phyloP scores from a whole-genome alignment of 2,329 filamentous ascomycete genomes.

The Diaporthe sp. region DNA sequence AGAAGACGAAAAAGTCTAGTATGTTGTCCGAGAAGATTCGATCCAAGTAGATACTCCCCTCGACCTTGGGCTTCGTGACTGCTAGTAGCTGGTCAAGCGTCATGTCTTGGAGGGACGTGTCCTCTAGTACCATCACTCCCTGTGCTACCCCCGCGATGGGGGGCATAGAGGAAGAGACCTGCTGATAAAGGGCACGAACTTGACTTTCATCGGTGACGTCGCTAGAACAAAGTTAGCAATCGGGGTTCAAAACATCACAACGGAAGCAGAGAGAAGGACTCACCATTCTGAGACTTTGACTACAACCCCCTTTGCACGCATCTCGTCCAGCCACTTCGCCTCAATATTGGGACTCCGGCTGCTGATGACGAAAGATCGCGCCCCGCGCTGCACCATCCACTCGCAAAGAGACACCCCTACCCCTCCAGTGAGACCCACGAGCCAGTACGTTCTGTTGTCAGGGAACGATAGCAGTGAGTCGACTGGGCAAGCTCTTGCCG shows the following conservation, averaged over 20 bases:
- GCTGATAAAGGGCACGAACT: neutral
- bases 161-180: neutral
- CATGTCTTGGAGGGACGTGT: neutral
- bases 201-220: neutral
- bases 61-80: neutral
- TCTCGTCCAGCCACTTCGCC: conserved; percentile 45
- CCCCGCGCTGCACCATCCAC: conserved; percentile 57
- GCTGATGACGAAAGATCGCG: conserved; percentile 53
- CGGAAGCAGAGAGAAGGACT: too few relatives aligned
- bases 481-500: neutral
- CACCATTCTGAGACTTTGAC: neutral
- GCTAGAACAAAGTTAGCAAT: neutral
- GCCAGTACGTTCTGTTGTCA: conserved; percentile 49
- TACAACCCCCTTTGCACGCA: neutral
- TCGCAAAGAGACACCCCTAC: conserved; percentile 54
- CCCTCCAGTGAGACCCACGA: conserved; percentile 51
- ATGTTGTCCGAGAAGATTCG: neutral
- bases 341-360: conserved; percentile 55
- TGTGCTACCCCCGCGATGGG: neutral
- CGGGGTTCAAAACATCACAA: too few relatives aligned
- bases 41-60: neutral
- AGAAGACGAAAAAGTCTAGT: conserved; percentile 47
- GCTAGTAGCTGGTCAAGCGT: neutral
- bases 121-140: neutral
- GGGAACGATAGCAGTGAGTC: neutral